Evolutionary conservation across 1,139 yeast genomes (phyloP), one percentile per base, ranked within the genome.

Genomic region (Suhomyces atakaporum): DNA sequence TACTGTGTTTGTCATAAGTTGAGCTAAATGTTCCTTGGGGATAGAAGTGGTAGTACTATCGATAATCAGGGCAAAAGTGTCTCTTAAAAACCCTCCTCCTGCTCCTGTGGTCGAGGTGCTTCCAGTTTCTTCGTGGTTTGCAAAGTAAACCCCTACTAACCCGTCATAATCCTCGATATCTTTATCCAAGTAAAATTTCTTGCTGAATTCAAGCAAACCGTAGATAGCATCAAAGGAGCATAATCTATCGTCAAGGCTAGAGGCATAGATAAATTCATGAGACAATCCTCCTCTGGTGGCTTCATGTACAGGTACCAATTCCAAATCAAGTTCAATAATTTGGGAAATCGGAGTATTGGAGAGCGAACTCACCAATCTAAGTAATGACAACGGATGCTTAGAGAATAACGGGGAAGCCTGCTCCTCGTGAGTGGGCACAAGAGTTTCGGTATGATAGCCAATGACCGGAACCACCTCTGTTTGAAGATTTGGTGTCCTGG

Each of bases 91-190:
- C 26, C 56, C 54, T 13, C 75, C 74, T 36, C 57, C 59, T 18
- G 69, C 71, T 13, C 76, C 76, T 8, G 72, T 66, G 43, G 74
- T 55, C 11, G 73, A 60, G 10, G 52, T 63, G 25, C 72, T 63
- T 4, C 77, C 76, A 26, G 69, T 61, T 43, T 71, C 77, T 47
- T 71, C 77, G 42, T 69, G 61, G 46, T 71, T 71, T 32, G 65
- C 63, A 35, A 70, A 60, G n/a, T 63, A 62, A 5, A 68, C 74
- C 15, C 65, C 53, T 13, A 61, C 53, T 34, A 67, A 62, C 1
- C 66, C 64, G 31, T 63, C 66, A 34, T 47, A 51, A 7, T 52
- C 45, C n/a, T 50, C 47, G 21, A 53, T 40, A 14, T 48, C 45
- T 8, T 57, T 40, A 10, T 45, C 42, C 11, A 28, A 16, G 21